Percentiles rank a stretch among this genome's conserved stretches.
phyloP scores from a whole-genome alignment of 2,329 filamentous ascomycete genomes.

The Botrytis sinoallii region DNA sequence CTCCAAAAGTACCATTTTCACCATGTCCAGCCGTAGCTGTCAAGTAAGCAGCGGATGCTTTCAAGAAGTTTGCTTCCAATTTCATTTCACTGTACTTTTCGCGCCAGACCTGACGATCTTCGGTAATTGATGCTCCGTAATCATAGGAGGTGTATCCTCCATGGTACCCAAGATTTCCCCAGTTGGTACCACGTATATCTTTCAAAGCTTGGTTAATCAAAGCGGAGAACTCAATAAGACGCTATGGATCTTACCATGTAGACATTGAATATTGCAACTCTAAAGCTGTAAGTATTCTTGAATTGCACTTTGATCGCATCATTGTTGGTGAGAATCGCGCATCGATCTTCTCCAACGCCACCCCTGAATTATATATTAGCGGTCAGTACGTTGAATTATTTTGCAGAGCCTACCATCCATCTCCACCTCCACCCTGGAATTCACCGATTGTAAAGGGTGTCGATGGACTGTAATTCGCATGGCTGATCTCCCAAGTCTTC shows the following conservation, averaged over 20 bases:
- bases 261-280: slow-evolving; percentile 64
- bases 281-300: slow-evolving; percentile 68
- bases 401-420: slow-evolving; percentile 53
- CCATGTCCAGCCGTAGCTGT: slow-evolving; percentile 51
- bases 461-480: slow-evolving; percentile 58
- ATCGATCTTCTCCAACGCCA: slow-evolving; percentile 65
- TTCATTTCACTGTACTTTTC: slow-evolving; percentile 29
- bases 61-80: slow-evolving; percentile 27
- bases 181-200: slow-evolving; percentile 69
- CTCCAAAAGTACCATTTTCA: slow-evolving; percentile 43
- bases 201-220: slow-evolving; percentile 42
- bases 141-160: slow-evolving; percentile 58
- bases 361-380: slow-evolving; percentile 41
- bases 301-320: slow-evolving; percentile 77
- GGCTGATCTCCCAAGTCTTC: slow-evolving; percentile 51
- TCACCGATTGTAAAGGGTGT: slow-evolving; percentile 61
- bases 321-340: slow-evolving; percentile 62
- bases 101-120: slow-evolving; percentile 22
- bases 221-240: too few species aligned
- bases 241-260: slow-evolving; percentile 60
- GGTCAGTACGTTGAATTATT: background rate
- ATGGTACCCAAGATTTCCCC: slow-evolving; percentile 72
- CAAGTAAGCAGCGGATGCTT: slow-evolving; percentile 26
- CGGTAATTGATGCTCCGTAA: slow-evolving; percentile 26
- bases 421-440: slow-evolving; percentile 70